Base-by-base conservation (phyloP, 1,284 basidiomycete genomes). In the Tilletiaria anomala region DNA sequence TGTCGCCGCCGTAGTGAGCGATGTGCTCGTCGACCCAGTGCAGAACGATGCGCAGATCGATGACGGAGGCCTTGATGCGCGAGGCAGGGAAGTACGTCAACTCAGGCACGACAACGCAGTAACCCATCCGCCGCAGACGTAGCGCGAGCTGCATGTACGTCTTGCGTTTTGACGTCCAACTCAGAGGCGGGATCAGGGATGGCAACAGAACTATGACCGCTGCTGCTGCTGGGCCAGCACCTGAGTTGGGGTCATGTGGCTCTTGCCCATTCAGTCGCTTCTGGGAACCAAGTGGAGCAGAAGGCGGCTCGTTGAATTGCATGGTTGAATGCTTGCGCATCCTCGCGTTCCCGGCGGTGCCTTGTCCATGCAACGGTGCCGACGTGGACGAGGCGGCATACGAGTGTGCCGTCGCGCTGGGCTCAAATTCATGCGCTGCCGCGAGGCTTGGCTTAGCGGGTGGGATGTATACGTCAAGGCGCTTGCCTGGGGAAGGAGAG, bases 91-190 rank as follows among this genome's bases (percentile, higher is more conserved):
- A 69, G 43, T 59, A 61, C 11, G 57, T 62, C 56, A 70, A 53
- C 23, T 69, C 57, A 12, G 69, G 67, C 0, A 70, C 56, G 15
- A 70, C 54, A 35, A 70, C 68, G 41, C 63, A 58, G 43, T 65
- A 63, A 11, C 68, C 68, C 40, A 65, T 51, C n/a, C 59, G 43
- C 2, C 65, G 54, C 14, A 70, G 43, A 1, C 61, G 55, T 8
- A 65, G 56, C 0, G 68, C 69, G 26, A 70, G 53, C 40, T 65
- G 65, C 1, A 69, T 52, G 37, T 61, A 67, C 11, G 57, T 39
- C 34, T 59, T 48, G 24, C 49, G 39, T 38, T 32, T 47, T 24
- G 33, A 16, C 20, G 50, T 53, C 45, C 47, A 43, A 21, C 45
- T 41, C 17, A 63, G 47, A 10, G 61, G 56, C 35, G 64, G 58